Evolutionary conservation across 2,329 filamentous ascomycete genomes (phyloP).

Genomic region (Xylaria arbuscula): DNA sequence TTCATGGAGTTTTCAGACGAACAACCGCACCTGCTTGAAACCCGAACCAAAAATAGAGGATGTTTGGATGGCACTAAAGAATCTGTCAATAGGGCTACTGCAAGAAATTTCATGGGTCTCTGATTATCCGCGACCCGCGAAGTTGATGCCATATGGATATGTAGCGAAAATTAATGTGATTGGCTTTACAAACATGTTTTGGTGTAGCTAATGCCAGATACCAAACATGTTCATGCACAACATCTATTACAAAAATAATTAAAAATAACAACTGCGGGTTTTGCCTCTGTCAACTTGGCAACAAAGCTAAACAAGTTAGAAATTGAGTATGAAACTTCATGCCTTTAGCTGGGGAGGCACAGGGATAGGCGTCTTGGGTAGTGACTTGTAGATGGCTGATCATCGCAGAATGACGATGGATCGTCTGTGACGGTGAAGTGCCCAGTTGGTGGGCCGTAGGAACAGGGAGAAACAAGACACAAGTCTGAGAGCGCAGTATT

Average conservation of each 20-base stretch:
- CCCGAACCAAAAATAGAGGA: slow-evolving; percentile 4
- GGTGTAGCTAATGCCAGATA: slow-evolving; percentile 9
- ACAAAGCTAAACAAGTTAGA: slow-evolving; percentile 7
- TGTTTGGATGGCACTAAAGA: not conserved
- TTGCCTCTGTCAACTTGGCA: slow-evolving; percentile 18
- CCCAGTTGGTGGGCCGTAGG: slow-evolving; percentile 23
- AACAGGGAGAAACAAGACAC: slow-evolving; percentile 26
- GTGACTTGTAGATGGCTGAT: slow-evolving; percentile 31
- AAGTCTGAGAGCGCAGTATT: not conserved
- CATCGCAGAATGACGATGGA: slow-evolving; percentile 18
- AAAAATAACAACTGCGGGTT: slow-evolving; percentile 21
- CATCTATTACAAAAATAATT: not conserved
- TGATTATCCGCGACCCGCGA: not conserved
- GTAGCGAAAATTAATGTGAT: not conserved
- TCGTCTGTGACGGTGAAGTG: slow-evolving; percentile 34
- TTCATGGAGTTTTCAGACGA: slow-evolving; percentile 19
- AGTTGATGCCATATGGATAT: slow-evolving; percentile 8
- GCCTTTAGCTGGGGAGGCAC: slow-evolving; percentile 30
- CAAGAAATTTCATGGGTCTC: not conserved
- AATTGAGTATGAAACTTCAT: slow-evolving; percentile 32
- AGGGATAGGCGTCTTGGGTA: slow-evolving; percentile 30
- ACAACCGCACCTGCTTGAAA: not conserved
- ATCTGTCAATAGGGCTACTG: slow-evolving; percentile 5
- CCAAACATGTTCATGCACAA: not conserved
- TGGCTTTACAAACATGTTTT: not conserved